Conservation (phyloP, 768 basidiomycete genomes). For the Russula lepida region DNA sequence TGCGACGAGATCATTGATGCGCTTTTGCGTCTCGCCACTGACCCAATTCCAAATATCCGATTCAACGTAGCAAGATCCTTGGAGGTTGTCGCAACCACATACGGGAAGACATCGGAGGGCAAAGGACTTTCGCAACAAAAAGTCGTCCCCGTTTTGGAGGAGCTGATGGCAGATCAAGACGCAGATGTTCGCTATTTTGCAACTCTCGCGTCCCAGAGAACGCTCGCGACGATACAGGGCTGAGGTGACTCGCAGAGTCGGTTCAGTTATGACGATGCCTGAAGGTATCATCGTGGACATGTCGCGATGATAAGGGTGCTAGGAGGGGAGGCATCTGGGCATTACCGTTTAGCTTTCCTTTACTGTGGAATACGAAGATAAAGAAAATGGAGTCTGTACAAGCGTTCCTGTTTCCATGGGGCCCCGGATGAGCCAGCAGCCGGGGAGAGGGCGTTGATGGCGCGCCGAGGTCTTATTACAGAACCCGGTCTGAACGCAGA, state of each 20-base stretch:
- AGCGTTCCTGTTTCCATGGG: not conserved
- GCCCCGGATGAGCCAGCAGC: not conserved
- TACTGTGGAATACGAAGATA: constrained; percentile 20
- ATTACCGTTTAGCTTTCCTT: constrained; percentile 11
- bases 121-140: constrained; percentile 62
- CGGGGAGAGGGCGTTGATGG: not conserved
- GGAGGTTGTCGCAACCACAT: constrained; percentile 75
- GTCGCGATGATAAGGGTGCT: constrained; percentile 22
- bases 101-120: constrained; percentile 59
- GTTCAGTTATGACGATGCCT: not conserved
- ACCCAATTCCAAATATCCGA: constrained; percentile 97
- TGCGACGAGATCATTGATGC: constrained; percentile 77
- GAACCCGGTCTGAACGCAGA: not conserved
- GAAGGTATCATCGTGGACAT: not conserved
- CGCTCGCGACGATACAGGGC: constrained; percentile 31
- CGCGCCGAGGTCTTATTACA: not conserved
- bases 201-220: constrained; percentile 63
- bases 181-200: constrained; percentile 97
- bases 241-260: constrained; percentile 28
- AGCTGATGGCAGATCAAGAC: constrained; percentile 80
- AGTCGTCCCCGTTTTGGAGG: constrained; percentile 77
- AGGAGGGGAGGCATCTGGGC: constrained; percentile 13
- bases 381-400: constrained; percentile 18
- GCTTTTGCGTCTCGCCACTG: constrained; percentile 71
- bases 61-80: constrained; percentile 97